Evolutionary conservation across 768 basidiomycete species (phyloP), one percentile per base, ranked within the genome.

Genomic region (Neoboletus magnificus): DNA sequence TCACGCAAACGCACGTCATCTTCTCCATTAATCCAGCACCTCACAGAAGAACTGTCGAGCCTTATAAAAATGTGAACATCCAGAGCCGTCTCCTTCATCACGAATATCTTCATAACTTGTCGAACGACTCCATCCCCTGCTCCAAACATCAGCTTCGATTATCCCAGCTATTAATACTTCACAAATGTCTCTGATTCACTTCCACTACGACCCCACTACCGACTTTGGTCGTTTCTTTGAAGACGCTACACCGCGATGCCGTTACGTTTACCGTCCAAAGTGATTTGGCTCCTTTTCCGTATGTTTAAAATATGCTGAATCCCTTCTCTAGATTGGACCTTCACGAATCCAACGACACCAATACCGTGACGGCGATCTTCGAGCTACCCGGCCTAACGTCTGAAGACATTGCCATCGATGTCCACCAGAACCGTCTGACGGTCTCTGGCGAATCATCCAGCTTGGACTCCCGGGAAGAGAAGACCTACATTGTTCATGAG

Each of bases 311-410:
- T 33, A 12, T 0, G 5, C 36, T 33, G 3, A 52, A 46, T 1
- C 3, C 2, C 25, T 7, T 18, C 30, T 30, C 15, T 11, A 77
- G 77, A 43, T 63, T 85, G 73, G 76, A 84, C 59, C 50, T 84
- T 2, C 71, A 77, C 47, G 79, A 81, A 61, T 71, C 76, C 50
- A 57, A 71, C 16, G 71, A 74, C 0, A 61, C 64, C 18, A 76
- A 77, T 56, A 55, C 59, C 20, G 76, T 83, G 25, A 81, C 77
- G 2, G 82, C 81, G 10, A 75, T 76, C 5, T 81, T 85, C 53
- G 84, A 84, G 60, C 66, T 82, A 4, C 83, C 84, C 2, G 82
- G 83, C 8, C 61, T 83, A 51, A 78, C 73, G 54, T 78, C 80
- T 52, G 76, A 79, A 40, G 71, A 75, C 48, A 73, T 84, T 39